These are phyloP conservation scores for Angomonas deanei DNA, from an alignment of 208 protist genomes.

Conservation along the genomic window DNA sequence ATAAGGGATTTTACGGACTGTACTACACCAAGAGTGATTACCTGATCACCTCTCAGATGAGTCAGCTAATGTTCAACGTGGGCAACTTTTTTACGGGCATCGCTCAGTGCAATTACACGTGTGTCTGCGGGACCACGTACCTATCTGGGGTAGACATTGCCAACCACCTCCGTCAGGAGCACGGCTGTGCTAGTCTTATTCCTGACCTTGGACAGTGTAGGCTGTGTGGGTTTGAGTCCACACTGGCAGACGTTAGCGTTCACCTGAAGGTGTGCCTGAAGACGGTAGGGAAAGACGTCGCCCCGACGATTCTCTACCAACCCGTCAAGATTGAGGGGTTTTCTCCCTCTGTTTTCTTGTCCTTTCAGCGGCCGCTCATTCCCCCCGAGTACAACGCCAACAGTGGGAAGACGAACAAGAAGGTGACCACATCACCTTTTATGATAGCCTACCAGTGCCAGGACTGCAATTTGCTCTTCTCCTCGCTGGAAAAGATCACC, in stretches of 20 bases:
- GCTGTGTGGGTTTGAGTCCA: slow-evolving; percentile 25
- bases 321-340: no score
- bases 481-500: slow-evolving; percentile 32
- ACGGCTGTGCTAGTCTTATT: slow-evolving; percentile 31
- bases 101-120: slow-evolving; percentile 51
- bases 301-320: no score
- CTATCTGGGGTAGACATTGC: slow-evolving; percentile 44
- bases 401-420: no score
- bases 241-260: slow-evolving; percentile 28
- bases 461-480: slow-evolving; percentile 52
- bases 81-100: slow-evolving; percentile 39
- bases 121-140: slow-evolving; percentile 59
- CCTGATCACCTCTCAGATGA: slow-evolving; percentile 19
- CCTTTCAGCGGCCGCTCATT: not conserved
- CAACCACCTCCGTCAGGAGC: slow-evolving; percentile 45
- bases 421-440: not conserved
- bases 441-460: slow-evolving; percentile 66
- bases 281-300: no score
- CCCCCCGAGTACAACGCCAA: no score
- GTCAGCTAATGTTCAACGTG: slow-evolving; percentile 17
- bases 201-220: slow-evolving; percentile 28
- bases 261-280: slow-evolving; percentile 20
- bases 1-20: slow-evolving; percentile 56
- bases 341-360: not conserved
- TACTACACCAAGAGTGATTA: slow-evolving; percentile 65